phyloP scores from a whole-genome alignment of 129 eudicot genomes.

The Centaurea solstitialis region DNA sequence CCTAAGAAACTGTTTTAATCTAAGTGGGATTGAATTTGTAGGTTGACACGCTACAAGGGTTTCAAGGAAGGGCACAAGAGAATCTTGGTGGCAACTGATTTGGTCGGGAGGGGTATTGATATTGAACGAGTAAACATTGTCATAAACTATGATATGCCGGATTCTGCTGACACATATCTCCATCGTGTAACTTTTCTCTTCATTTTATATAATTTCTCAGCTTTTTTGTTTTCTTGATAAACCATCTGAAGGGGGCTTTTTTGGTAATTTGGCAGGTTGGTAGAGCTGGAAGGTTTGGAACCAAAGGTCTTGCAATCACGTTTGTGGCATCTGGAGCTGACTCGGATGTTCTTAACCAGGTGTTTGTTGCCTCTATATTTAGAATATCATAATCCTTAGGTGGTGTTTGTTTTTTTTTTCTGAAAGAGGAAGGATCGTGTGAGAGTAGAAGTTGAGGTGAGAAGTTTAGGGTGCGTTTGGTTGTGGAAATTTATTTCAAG shows the following conservation, averaged over 20 bases:
- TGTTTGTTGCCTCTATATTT: background rate
- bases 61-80: slow-evolving; percentile 97
- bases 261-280: slow-evolving; percentile 61
- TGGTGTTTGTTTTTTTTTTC: background rate
- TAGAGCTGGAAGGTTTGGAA: slow-evolving; percentile 96
- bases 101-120: slow-evolving; percentile 96
- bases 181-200: slow-evolving; percentile 55
- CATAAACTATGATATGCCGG: slow-evolving; percentile 97
- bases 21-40: slow-evolving; percentile 26
- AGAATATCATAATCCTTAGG: background rate
- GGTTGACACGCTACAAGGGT: slow-evolving; percentile 90
- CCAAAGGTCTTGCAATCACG: slow-evolving; percentile 98
- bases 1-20: background rate
- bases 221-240: background rate
- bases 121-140: slow-evolving; percentile 97
- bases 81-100: slow-evolving; percentile 93
- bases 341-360: slow-evolving; percentile 95
- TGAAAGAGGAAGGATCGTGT: too few species aligned
- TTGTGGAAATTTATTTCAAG: too few species aligned
- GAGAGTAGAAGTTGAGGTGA: too few species aligned
- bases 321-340: slow-evolving; percentile 90
- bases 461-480: too few species aligned
- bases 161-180: slow-evolving; percentile 93
- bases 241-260: background rate
- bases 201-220: background rate